Evolutionary conservation across 192 early-diverging fungal species (phyloP).

Genomic region (Backusella australiensis): DNA sequence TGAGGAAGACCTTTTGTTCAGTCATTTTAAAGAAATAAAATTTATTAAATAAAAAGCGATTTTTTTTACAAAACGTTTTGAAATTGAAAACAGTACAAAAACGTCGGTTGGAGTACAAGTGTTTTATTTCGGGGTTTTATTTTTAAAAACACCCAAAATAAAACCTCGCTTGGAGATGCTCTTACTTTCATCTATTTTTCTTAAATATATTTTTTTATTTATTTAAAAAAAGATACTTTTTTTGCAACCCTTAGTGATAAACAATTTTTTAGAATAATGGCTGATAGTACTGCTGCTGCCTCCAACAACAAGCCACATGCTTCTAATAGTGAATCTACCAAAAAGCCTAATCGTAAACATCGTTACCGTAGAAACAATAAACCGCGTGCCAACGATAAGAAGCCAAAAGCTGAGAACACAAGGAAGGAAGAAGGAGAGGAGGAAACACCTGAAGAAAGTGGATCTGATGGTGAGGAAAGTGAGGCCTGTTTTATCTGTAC

Average conservation of each 20-base stretch:
- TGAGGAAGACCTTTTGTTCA: too few species aligned
- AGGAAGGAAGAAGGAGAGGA: constrained; percentile 3
- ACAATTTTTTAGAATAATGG: not conserved
- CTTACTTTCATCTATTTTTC: not conserved
- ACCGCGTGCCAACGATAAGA: constrained; percentile 3
- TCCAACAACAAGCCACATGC: not conserved
- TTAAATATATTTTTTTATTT: not conserved
- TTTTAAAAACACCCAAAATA: too few species aligned
- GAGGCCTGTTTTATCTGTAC: constrained; percentile 89
- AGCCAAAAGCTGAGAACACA: not conserved
- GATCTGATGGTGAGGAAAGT: constrained; percentile 31
- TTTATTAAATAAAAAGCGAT: too few species aligned
- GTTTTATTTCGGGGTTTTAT: too few species aligned
- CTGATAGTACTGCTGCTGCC: not conserved
- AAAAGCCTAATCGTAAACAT: not conserved
- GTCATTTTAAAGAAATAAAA: too few species aligned
- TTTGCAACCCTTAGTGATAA: not conserved
- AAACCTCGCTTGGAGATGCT: too few species aligned
- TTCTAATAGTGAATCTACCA: not conserved
- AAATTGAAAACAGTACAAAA: too few species aligned
- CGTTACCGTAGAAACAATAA: not conserved
- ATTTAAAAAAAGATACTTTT: not conserved
- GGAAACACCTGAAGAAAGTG: constrained; percentile 3
- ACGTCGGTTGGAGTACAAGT: too few species aligned
- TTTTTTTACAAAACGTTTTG: too few species aligned